Base-by-base conservation (phyloP, 805 yeast genomes). In the Nadsonia fulvescens region DNA sequence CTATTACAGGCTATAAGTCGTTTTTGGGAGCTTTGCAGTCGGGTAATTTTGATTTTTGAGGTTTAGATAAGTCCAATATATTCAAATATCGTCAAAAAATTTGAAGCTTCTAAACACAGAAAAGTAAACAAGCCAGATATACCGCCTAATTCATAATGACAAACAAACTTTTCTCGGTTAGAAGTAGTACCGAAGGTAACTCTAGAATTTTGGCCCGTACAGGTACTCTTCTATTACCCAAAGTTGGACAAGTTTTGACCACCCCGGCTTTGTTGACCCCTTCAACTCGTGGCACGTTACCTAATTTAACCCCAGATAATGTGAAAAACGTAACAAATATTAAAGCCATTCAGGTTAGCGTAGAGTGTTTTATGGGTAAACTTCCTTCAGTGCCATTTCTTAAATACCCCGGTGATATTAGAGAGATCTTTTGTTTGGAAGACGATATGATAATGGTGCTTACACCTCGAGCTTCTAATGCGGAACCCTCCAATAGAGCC, bases 241-340 rank as follows among this genome's bases (percentile, higher is more conserved):
- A 25, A 22, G n/a, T n/a, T n/a, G 19, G 23, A 22, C 14, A 20
- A 5, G 8, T 12, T 6, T 30, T 48, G 10, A 15, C 29, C 9
- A 50, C 56, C 2, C 56, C 56, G 2, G 35, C 34, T 6, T 40
- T 44, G 21, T n/a, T 56, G 8, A 33, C 40, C 5, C 42, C 56
- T 4, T 47, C 61, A 9, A 41, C 44, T 4, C 42, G 61, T 20
- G 63, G 61, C 5, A 49, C 49, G 2, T 37, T 56, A 12, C 54
- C 56, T 4, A 61, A 56, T 30, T 29, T 57, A 27, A 53, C 62
- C 12, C 62, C 61, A 6, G 62, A 56, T 29, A 43, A 43, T 20
- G 37, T 46, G 12, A 30, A 21, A 12, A 34, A 32, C 27, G 32
- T 37, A 18, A 24, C 22, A 7, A 30, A 33, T 12, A 29, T 29